Evolutionary conservation across 1,139 yeast genomes (phyloP).

Genomic region (Blastobotrys arbuscula): DNA sequence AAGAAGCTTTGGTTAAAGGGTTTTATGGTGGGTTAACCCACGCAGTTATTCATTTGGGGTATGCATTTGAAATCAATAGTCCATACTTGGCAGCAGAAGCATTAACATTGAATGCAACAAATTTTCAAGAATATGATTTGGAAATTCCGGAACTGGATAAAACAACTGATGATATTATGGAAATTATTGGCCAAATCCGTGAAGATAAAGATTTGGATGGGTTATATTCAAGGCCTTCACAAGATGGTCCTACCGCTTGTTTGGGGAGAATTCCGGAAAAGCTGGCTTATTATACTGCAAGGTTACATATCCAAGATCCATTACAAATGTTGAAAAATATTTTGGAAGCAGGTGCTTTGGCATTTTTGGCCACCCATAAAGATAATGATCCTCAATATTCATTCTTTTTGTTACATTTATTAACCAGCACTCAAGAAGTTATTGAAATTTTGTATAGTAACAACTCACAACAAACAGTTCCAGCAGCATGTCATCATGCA

Average conservation of each 20-base stretch:
- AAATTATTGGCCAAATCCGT: slow-evolving; percentile 21
- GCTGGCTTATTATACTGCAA: slow-evolving; percentile 20
- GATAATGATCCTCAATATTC: slow-evolving; percentile 25
- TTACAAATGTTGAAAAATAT: slow-evolving; percentile 20
- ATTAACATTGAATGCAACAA: slow-evolving; percentile 20
- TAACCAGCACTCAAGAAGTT: slow-evolving; percentile 30
- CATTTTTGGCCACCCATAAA: slow-evolving; percentile 25
- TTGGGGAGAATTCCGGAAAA: slow-evolving; percentile 15
- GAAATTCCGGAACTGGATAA: background rate
- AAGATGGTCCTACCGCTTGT: slow-evolving; percentile 3
- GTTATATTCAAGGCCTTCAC: background rate
- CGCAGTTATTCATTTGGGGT: slow-evolving; percentile 34
- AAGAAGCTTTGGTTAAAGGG: slow-evolving; percentile 20
- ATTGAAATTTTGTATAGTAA: slow-evolving; percentile 23
- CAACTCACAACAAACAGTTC: slow-evolving; percentile 16
- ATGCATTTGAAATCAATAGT: slow-evolving; percentile 32
- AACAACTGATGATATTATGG: slow-evolving; percentile 16
- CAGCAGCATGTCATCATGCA: slow-evolving; percentile 15
- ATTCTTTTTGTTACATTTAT: slow-evolving; percentile 30
- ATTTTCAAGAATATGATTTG: slow-evolving; percentile 1
- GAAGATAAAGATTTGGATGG: slow-evolving; percentile 21
- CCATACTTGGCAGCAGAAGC: slow-evolving; percentile 33
- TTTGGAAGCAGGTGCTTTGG: slow-evolving; percentile 22
- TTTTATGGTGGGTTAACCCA: slow-evolving; percentile 29
- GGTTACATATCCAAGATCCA: slow-evolving; percentile 20